Conservation (phyloP, 2,329 filamentous ascomycete species). For the Aspergillus japonicus region DNA sequence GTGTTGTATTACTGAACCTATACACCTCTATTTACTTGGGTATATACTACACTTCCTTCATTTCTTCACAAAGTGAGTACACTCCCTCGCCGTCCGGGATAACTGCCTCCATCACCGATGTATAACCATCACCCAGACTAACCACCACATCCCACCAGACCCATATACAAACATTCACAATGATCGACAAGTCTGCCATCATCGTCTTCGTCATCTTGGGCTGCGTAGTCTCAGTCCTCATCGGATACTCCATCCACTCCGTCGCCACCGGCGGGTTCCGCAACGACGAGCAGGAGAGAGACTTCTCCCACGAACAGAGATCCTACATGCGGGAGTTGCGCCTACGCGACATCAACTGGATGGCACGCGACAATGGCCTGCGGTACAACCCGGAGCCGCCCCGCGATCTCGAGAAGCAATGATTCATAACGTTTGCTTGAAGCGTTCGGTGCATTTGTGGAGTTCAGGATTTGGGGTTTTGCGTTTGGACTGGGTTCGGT, state of each 20-base stretch:
- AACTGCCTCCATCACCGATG: no score
- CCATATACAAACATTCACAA: neutral
- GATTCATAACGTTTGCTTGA: neutral
- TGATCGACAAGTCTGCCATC: neutral
- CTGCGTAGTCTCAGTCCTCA: slow-evolving; percentile 27
- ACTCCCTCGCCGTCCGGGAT: neutral
- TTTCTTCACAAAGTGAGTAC: neutral
- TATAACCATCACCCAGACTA: neutral
- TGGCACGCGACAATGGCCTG: slow-evolving; percentile 16
- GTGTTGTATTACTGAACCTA: neutral
- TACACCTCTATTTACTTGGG: neutral
- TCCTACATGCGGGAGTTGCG: slow-evolving; percentile 32
- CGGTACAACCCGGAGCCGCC: neutral
- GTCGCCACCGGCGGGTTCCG: slow-evolving; percentile 16
- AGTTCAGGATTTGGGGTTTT: no score
- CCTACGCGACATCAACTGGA: slow-evolving; percentile 21
- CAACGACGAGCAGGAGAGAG: slow-evolving; percentile 14
- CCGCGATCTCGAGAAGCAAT: neutral
- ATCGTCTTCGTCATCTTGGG: slow-evolving; percentile 19
- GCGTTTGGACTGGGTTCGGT: no score
- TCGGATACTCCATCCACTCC: slow-evolving; percentile 29
- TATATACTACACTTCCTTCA: neutral
- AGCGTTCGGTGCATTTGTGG: no score
- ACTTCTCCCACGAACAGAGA: slow-evolving; percentile 24
- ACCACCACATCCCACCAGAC: neutral